These are phyloP conservation scores for Zasmidium cellare DNA, from an alignment of 2,329 filamentous ascomycete genomes.

Conservation along the genomic window DNA sequence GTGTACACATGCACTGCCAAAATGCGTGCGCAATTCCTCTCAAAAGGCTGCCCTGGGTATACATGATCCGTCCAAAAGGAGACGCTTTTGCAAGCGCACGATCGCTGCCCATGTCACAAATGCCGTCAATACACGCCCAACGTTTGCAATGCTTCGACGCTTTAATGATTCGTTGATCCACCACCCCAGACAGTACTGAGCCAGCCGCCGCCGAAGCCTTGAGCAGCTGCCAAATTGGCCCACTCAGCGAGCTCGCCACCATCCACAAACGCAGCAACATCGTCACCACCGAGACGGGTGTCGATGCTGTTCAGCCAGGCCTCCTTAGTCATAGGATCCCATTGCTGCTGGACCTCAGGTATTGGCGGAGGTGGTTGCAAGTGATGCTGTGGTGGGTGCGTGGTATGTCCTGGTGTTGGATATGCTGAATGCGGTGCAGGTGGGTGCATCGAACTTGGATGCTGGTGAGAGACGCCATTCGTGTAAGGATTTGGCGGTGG, in stretches of 20 bases:
- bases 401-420: constrained; percentile 9
- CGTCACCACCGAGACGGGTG: constrained; percentile 40
- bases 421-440: constrained; percentile 13
- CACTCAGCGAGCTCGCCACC: constrained; percentile 38
- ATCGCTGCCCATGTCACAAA: background rate
- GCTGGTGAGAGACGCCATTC: constrained; percentile 19
- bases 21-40: background rate
- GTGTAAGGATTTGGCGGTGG: constrained; percentile 21
- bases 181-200: constrained; percentile 32
- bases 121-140: background rate
- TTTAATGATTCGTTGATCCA: background rate
- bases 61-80: background rate
- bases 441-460: constrained; percentile 11
- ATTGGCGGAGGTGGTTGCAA: constrained; percentile 10
- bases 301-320: constrained; percentile 39
- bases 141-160: background rate
- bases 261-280: constrained; percentile 42
- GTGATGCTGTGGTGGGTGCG: constrained; percentile 10
- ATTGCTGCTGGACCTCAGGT: constrained; percentile 13
- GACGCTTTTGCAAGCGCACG: background rate
- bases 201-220: constrained; percentile 29
- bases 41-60: background rate
- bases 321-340: constrained; percentile 33
- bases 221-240: constrained; percentile 27
- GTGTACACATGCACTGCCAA: background rate